phyloP scores from a whole-genome alignment of 306 rosid species.

The Purshia tridentata region DNA sequence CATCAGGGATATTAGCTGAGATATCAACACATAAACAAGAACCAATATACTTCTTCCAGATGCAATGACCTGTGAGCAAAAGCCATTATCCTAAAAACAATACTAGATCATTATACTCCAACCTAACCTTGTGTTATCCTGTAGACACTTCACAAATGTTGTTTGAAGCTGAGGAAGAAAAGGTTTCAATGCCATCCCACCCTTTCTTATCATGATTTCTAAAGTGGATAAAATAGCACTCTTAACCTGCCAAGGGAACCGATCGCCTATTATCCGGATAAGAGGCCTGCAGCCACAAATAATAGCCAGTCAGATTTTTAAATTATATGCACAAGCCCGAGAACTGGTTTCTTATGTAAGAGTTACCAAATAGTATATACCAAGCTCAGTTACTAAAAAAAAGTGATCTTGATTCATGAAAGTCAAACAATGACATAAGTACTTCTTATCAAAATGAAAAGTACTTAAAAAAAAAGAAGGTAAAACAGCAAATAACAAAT shows the following conservation, averaged over 20 bases:
- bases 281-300: conserved; percentile 70
- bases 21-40: not conserved
- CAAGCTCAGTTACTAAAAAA: not conserved
- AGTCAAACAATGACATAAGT: not conserved
- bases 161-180: conserved; percentile 99
- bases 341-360: not conserved
- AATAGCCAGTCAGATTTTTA: conserved; percentile 37
- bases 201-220: conserved; percentile 74
- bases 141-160: conserved; percentile 92
- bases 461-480: too few relatives aligned
- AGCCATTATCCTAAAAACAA: not conserved
- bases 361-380: not conserved
- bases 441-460: not conserved
- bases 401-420: not conserved
- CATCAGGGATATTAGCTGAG: not conserved
- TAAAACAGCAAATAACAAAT: not conserved
- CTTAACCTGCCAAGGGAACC: conserved; percentile 99
- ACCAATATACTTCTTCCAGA: not conserved
- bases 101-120: not conserved
- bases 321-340: not conserved
- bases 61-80: not conserved
- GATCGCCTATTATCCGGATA: conserved; percentile 92
- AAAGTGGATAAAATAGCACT: conserved; percentile 94
- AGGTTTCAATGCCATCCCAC: conserved; percentile 85
- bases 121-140: conserved; percentile 81